A percentile compares a stretch with the other conserved stretches of the same genome.
Conservation (phyloP, 441 rosid genomes). For the Cnidoscolus chayamansa region DNA sequence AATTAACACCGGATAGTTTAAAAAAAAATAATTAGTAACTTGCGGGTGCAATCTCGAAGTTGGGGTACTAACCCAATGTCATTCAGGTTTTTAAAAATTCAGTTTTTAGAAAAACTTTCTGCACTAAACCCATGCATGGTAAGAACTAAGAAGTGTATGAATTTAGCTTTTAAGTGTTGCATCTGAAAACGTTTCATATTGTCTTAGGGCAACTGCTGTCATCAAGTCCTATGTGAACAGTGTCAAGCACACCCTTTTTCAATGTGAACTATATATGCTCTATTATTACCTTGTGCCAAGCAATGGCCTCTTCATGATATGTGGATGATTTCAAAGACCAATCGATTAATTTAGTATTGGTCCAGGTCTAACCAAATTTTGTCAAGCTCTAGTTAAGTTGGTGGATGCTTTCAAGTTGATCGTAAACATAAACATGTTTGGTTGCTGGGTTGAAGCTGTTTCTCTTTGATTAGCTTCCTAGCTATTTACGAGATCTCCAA, state of each 20-base stretch:
- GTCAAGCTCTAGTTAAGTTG: neutral
- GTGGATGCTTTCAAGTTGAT: slow-evolving; percentile 1
- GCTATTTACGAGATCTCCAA: neutral
- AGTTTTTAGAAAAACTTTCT: too few species aligned
- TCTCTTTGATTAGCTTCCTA: neutral
- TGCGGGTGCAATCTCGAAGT: slow-evolving; percentile 21
- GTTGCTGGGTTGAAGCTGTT: neutral
- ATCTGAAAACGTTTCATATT: neutral
- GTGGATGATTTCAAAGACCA: too few species aligned
- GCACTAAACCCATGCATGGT: neutral
- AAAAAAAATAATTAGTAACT: neutral
- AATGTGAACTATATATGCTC: neutral
- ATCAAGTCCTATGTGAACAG: neutral
- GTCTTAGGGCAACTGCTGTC: neutral
- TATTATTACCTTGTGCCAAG: too few species aligned
- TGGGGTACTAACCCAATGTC: slow-evolving; percentile 1
- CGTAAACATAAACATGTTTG: neutral
- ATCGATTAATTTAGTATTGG: too few species aligned
- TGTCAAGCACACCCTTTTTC: neutral
- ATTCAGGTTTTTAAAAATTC: too few species aligned
- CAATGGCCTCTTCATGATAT: too few species aligned
- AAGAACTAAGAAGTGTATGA: neutral
- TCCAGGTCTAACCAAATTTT: too few species aligned
- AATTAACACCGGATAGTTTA: too few species aligned
- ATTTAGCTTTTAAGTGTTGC: neutral